Base-by-base conservation (phyloP, 1,284 basidiomycete genomes). In the Ceraceosorus guamensis region DNA sequence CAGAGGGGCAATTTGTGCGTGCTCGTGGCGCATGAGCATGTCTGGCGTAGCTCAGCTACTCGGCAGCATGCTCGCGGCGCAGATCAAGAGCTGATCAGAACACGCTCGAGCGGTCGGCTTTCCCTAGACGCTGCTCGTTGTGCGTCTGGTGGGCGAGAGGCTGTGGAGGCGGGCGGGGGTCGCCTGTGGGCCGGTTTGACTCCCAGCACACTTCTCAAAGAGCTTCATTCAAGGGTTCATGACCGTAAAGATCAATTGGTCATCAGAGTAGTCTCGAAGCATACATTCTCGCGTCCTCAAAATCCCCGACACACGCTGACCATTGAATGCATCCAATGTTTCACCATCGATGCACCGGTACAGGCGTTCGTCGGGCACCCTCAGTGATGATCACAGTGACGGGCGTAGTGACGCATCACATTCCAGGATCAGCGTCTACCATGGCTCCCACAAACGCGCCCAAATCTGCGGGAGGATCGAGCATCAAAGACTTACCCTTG, bases 341-440 rank as follows among this genome's bases (percentile, higher is more conserved):
- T 2, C 24, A 24, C 24, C 24, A 24, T 24, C 24, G 24, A 24
- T 24, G 24, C 24, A 24, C 24, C 24, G 24, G 10, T 10, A 34
- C 53, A 68, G 67, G 53, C 35, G 56, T 46, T 46, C 63, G 61
- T 50, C 51, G 37, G 14, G 48, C 69, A 3, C 71, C 71, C 1
- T 71, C 71, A 7, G 46, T 74, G 4, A 41, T 68, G 16, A 53
- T 75, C 4, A 64, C 56, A 8, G 70, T 73, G 13, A 62, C 66
- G 2, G 72, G 72, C 13, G 66, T 66, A 1, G 72, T 75, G 6
- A 62, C 69, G 33, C 71, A 75, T 54, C 70, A 73, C 52, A 73
- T 70, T 5, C 72, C 72, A 45, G 65, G 65, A 49, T 71, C 68
- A 2, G 55, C 60, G 0, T 65, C 65, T 4, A 64, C 64, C 1